Evolutionary conservation across 768 basidiomycete genomes (phyloP), one percentile per base, ranked within the genome.

Genomic region (Amanita brunnescens): DNA sequence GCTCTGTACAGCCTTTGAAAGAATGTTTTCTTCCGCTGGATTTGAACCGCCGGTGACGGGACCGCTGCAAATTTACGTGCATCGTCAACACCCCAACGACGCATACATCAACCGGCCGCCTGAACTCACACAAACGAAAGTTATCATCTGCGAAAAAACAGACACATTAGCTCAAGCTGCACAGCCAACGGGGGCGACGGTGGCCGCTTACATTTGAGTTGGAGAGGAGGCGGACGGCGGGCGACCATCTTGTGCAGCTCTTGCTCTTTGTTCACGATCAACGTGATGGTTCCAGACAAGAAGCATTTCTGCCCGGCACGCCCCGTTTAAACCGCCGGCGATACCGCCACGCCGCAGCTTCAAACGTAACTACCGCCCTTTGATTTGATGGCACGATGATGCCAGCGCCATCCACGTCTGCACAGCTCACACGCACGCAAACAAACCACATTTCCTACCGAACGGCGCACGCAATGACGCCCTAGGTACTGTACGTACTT

Each of bases 271-370:
- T 51, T 51, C 50, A 51, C 50, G 50, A 51, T 51, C 50, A 51
- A 51, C 50, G 50, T 51, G 50, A 44, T 68, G 69, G 71, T 72
- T 65, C 70, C 68, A 66, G 69, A 73, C 69, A 68, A 57, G 67
- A 61, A 56, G 45, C 47, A 53, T 57, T 57, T 57, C 47, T 40
- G 35, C 52, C 35, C 40, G 49, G 33, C 41, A 24, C 45, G 5
- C 24, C n/a, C 47, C 24, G 40, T 47, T 47, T 37, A 54, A 35
- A 37, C 49, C 35, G 47, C 14, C 33, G 21, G 47, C 34, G 12
- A 43, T 38, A 26, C 18, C 16, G 44, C 41, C 29, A 29, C 21
- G 18, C 32, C 20, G 30, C 46, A 41, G 33, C 35, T 26, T 40
- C 51, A 48, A 52, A 45, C 51, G 16, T 38, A 32, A 33, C 48